phyloP scores from a whole-genome alignment of 805 yeast species.

The Ogataea philodendri region DNA sequence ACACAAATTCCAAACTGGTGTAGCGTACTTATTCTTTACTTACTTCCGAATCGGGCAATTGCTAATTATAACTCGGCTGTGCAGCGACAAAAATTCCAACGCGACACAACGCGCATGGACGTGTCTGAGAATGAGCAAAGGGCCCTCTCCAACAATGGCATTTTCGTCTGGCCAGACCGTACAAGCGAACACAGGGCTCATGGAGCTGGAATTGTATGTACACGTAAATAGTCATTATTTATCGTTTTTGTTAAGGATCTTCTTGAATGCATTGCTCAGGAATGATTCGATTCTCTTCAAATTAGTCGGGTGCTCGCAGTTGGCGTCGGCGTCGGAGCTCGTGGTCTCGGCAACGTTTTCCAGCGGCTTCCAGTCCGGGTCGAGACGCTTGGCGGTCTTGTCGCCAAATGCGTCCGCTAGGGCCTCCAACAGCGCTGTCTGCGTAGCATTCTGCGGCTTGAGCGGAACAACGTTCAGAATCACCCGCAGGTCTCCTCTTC shows the following conservation, averaged over 20 bases:
- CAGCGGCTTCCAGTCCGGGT: constrained; percentile 44
- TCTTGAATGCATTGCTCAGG: constrained; percentile 57
- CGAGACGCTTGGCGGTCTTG: constrained; percentile 68
- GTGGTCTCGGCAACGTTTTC: constrained; percentile 20
- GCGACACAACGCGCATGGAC: constrained; percentile 7
- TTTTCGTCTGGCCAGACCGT: constrained; percentile 4
- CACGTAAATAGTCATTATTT: constrained; percentile 11
- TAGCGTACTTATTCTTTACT: constrained; percentile 7
- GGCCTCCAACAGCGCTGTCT: constrained; percentile 87
- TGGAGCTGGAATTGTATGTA: constrained; percentile 3
- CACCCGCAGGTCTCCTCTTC: constrained; percentile 81
- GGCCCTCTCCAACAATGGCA: not conserved
- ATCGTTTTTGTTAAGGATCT: constrained; percentile 30
- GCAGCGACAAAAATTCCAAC: too few species aligned
- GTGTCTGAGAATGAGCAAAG: constrained; percentile 11
- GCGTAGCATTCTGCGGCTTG: constrained; percentile 78
- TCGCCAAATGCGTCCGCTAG: constrained; percentile 90
- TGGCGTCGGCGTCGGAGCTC: constrained; percentile 13
- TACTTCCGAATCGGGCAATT: constrained; percentile 12
- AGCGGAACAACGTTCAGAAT: constrained; percentile 66
- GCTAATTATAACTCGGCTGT: constrained; percentile 6
- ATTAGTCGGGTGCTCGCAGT: constrained; percentile 44
- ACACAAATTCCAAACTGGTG: not conserved
- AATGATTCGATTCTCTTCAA: constrained; percentile 57
- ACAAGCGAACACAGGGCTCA: too few species aligned